Conservation (phyloP, 257 asterid genomes). For the Parsonsia alboflavescens region DNA sequence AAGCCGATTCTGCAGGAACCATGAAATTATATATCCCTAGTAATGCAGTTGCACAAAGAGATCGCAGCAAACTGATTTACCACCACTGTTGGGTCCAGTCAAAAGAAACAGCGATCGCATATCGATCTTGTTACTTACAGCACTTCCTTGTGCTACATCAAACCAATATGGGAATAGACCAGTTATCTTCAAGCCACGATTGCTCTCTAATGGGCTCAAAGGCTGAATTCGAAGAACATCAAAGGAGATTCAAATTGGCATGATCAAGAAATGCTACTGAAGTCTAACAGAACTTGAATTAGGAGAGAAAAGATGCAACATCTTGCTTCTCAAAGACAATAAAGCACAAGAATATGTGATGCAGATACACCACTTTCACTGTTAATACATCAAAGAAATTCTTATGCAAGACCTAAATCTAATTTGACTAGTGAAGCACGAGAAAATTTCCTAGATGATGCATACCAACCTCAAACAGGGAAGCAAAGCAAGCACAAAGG, state of each 20-base stretch:
- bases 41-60: slow-evolving; percentile 90
- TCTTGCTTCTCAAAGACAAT: not conserved
- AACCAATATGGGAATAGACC: slow-evolving; percentile 97
- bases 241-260: not conserved
- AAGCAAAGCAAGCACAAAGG: too few species aligned
- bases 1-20: slow-evolving; percentile 94
- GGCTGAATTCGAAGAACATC: slow-evolving; percentile 37
- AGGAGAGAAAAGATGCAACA: not conserved
- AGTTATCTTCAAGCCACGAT: slow-evolving; percentile 58
- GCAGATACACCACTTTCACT: not conserved
- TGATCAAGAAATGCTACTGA: not conserved
- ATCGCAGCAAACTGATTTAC: slow-evolving; percentile 86
- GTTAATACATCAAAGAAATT: not conserved
- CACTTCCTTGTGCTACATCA: slow-evolving; percentile 80
- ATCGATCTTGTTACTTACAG: slow-evolving; percentile 66
- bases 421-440: too few species aligned
- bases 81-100: slow-evolving; percentile 99
- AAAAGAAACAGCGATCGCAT: slow-evolving; percentile 81
- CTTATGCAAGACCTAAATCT: not conserved
- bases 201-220: slow-evolving; percentile 18
- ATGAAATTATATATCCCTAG: slow-evolving; percentile 89
- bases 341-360: not conserved
- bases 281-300: not conserved
- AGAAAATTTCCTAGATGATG: not conserved
- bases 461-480: too few species aligned